Evolutionary conservation across 495 filamentous ascomycete genomes (phyloP).

Genomic region (Aspergillus affinis): DNA sequence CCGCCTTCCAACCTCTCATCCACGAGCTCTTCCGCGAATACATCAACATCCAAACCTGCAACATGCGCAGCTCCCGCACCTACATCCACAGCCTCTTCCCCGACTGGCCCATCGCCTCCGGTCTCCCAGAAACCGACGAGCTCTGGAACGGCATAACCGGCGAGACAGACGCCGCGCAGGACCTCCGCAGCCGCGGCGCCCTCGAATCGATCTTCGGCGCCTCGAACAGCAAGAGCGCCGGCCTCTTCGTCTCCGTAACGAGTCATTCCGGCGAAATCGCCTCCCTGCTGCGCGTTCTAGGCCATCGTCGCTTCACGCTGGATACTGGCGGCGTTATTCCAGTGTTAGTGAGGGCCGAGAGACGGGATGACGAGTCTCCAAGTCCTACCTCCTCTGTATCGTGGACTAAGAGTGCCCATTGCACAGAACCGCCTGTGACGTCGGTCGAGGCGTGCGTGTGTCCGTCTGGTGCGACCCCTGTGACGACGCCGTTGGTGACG

Average conservation of each 20-base stretch:
- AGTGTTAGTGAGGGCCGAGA: slow-evolving; percentile 61
- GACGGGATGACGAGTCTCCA: slow-evolving; percentile 16
- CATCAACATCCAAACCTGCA: slow-evolving; percentile 77
- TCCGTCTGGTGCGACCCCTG: slow-evolving; percentile 39
- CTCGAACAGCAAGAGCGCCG: slow-evolving; percentile 36
- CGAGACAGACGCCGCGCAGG: slow-evolving; percentile 56
- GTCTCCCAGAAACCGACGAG: slow-evolving; percentile 62
- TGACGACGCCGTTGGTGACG: slow-evolving; percentile 33
- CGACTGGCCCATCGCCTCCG: slow-evolving; percentile 57
- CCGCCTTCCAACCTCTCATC: slow-evolving; percentile 59
- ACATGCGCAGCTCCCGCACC: slow-evolving; percentile 58
- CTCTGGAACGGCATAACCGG: slow-evolving; percentile 57
- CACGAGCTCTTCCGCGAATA: slow-evolving; percentile 73
- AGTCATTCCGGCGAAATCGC: slow-evolving; percentile 67
- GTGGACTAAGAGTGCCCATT: slow-evolving; percentile 49
- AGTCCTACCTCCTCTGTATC: slow-evolving; percentile 34
- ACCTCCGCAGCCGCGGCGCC: slow-evolving; percentile 50
- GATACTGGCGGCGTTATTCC: slow-evolving; percentile 70
- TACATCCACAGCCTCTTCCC: slow-evolving; percentile 61
- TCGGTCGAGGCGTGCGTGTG: slow-evolving; percentile 50
- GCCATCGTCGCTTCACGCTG: slow-evolving; percentile 60
- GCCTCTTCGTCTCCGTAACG: slow-evolving; percentile 64
- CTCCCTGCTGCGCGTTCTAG: slow-evolving; percentile 56
- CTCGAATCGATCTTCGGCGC: slow-evolving; percentile 62
- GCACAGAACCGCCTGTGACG: slow-evolving; percentile 48